Base-by-base conservation (phyloP, 1,139 yeast species). In the Geotrichum histeridarum region DNA sequence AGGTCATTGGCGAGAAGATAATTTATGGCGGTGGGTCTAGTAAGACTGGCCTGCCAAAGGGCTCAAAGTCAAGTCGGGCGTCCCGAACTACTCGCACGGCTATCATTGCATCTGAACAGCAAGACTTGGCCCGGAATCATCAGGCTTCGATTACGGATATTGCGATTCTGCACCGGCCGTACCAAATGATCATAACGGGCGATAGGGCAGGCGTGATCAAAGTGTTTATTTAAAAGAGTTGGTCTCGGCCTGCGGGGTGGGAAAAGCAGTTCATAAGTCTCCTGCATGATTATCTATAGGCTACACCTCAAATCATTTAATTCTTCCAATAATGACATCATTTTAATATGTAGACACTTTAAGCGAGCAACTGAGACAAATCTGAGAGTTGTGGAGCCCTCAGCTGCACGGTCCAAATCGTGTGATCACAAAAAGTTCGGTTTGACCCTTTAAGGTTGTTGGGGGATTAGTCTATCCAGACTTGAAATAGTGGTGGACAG, bases 161-260 rank as follows among this genome's bases (percentile, higher is more conserved):
- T 11, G 77, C 75, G 0, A 61, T 78, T 15, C 59, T 81, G 17
- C 63, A 70, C 9, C 67, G 68, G 15, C 91, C 93, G 0, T 81
- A 76, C 60, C 80, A 78, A 48, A 77, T 85, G 82, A 66, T 85
- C 6, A 70, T 86, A 1, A 74, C 85, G 0, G 87, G 74, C 2
- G 93, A 85, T 62, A 67, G 87, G 50, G 73, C 78, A 47, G 94
- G 94, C 0, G 71, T 71, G 7, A 73, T 86, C 41, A 80, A 80
- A 63, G 77, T 86, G 1, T 82, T 77, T 67, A 77, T 76, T 63
- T 80, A 65, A 22, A 22, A 54, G 17, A 2, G 14, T 7, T 27
- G 31, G 35, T 27, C 33, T n/a, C 2, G 30, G 18, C 43, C 15
- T 43, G 14, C 14, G 14, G 7, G 1, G 2, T 15, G 18, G 30